Conservation (phyloP, 441 rosid species). For the Biscutella laevigata region DNA sequence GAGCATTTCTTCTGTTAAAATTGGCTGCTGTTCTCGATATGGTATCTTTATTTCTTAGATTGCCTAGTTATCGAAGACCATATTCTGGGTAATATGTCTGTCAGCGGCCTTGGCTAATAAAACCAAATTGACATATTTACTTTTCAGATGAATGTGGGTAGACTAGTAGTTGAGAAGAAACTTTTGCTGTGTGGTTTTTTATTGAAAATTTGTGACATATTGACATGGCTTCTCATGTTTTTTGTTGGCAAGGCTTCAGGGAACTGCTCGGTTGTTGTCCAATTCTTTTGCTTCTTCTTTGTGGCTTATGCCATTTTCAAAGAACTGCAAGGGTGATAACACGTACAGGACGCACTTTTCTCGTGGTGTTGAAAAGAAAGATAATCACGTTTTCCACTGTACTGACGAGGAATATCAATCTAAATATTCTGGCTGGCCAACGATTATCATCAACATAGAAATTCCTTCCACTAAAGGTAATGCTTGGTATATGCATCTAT, state of each 20-base stretch:
- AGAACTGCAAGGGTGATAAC: conserved; percentile 70
- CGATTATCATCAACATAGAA: conserved; percentile 86
- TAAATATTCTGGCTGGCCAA: conserved; percentile 96
- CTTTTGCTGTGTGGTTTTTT: conserved; percentile 1
- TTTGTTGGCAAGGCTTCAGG: conserved; percentile 74
- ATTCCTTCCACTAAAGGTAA: conserved; percentile 71
- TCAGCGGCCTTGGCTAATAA: neutral
- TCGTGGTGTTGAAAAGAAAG: conserved; percentile 40
- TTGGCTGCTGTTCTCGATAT: conserved; percentile 3
- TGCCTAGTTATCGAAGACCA: conserved; percentile 4
- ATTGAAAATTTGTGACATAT: conserved; percentile 5
- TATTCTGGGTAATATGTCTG: neutral
- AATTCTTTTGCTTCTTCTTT: conserved; percentile 81
- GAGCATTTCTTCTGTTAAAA: conserved; percentile 9
- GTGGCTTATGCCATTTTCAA: conserved; percentile 90
- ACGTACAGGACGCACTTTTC: conserved; percentile 64
- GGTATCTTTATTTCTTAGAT: conserved; percentile 8
- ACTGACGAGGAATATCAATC: conserved; percentile 61
- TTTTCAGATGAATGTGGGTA: neutral
- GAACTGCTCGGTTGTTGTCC: conserved; percentile 85
- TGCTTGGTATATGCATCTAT: conserved; percentile 16
- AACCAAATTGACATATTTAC: neutral
- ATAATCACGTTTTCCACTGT: conserved; percentile 58
- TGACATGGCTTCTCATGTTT: conserved; percentile 35
- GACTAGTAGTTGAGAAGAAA: conserved; percentile 10